Evolutionary conservation across 2,329 filamentous ascomycete genomes (phyloP), one percentile per base, ranked within the genome.

Genomic region (Helicocarpus griseus): DNA sequence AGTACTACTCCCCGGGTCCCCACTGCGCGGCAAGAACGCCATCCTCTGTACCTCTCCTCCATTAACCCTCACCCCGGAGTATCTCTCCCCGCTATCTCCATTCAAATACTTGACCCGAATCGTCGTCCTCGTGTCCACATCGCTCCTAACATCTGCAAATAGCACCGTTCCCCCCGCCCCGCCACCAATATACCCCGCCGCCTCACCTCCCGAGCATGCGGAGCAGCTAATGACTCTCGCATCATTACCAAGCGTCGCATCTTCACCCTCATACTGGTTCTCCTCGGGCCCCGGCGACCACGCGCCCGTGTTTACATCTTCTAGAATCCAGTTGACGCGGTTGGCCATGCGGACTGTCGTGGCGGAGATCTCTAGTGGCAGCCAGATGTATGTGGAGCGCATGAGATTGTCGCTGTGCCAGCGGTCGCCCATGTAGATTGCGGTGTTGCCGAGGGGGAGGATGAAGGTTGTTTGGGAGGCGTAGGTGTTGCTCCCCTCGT

Each of bases 371-470:
- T 61, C 69, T 0, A 85, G 65, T 0, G 82, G 82, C 0, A 85
- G 71, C 82, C 82, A 86, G 38, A 85, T 68, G 58, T 85, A 85
- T 0, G 80, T 83, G 48, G 75, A 79, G 0, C 76, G 68, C 64
- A 75, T 77, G 0, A 87, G 72, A 55, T 85, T 81, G n/a, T 64
- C 63, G 4, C 72, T 75, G 0, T 78, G 65, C 83, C 83, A 86
- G 21, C 83, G 77, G 65, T 87, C 83, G 19, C 83, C 83, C 66
- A 85, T 77, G 65, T 85, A 60, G 61, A 52, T 63, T 17, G 33
- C 51, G 5, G 59, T 63, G 36, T 68, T 65, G 36, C 68, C 62
- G 24, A 78, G 60, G 4, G 67, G 64, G 19, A 85, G 72, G 21
- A 86, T 72, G 57, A 74, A 84, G 33, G 73, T 79, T 0, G 80